phyloP scores from a whole-genome alignment of 2,329 filamentous ascomycete species.

The Lecanicillium sp. region DNA sequence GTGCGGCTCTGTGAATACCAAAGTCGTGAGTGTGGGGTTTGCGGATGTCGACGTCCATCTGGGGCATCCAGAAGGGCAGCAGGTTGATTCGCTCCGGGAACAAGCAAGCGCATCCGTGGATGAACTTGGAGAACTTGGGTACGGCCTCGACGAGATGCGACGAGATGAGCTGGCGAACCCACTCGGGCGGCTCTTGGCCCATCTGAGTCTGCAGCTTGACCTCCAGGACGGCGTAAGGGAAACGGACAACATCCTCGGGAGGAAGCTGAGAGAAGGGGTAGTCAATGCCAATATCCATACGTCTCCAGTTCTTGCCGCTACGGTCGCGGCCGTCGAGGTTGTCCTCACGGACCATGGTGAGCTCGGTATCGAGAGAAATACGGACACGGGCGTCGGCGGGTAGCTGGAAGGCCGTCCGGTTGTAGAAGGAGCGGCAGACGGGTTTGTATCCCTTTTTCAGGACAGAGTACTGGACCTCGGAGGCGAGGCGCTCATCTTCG shows the following conservation, averaged over 20 bases:
- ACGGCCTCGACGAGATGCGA: constrained; percentile 98
- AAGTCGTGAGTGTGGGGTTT: constrained; percentile 86
- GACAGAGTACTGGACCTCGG: constrained; percentile 89
- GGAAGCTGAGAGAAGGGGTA: constrained; percentile 89
- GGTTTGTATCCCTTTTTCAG: constrained; percentile 81
- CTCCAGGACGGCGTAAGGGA: constrained; percentile 93
- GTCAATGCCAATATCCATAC: constrained; percentile 96
- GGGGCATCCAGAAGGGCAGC: constrained; percentile 94
- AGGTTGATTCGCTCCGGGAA: constrained; percentile 85
- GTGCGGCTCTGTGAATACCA: constrained; percentile 75
- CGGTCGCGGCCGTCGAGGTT: constrained; percentile 77
- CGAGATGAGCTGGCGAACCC: constrained; percentile 88
- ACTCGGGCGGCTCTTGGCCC: constrained; percentile 90
- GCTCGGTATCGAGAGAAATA: constrained; percentile 92
- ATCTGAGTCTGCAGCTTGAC: constrained; percentile 96
- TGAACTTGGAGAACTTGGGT: constrained; percentile 98
- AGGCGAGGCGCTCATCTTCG: constrained; percentile 81
- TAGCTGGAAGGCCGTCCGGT: constrained; percentile 95
- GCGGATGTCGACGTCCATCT: constrained; percentile 96
- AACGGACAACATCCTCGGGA: constrained; percentile 76
- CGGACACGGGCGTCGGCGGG: constrained; percentile 93
- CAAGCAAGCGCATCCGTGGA: constrained; percentile 83
- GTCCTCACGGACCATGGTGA: constrained; percentile 92
- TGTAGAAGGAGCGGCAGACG: constrained; percentile 94
- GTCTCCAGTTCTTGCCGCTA: constrained; percentile 84